Percentiles rank a stretch among this genome's conserved stretches.
Evolutionary conservation across 495 filamentous ascomycete genomes (phyloP).

Genomic region (Hypoxylon rickii): DNA sequence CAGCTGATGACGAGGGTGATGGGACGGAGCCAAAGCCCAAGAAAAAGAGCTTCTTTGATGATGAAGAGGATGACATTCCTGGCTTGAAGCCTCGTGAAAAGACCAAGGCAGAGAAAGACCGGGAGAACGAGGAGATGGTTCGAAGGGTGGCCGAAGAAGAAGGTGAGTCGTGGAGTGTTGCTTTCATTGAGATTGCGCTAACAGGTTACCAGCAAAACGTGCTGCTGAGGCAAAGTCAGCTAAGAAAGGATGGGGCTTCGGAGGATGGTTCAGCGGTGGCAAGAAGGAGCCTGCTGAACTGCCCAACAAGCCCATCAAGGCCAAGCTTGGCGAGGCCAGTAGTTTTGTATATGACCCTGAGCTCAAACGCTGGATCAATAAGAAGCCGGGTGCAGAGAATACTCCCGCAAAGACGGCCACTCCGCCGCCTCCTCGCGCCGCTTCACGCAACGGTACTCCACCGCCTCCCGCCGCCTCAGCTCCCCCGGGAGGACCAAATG

Average conservation of each 20-base stretch:
- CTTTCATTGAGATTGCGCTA: slow-evolving; percentile 31
- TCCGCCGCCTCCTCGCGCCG: slow-evolving; percentile 55
- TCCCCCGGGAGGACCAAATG: slow-evolving; percentile 37
- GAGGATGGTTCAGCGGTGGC: slow-evolving; percentile 74
- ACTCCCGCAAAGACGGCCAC: slow-evolving; percentile 50
- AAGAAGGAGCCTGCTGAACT: slow-evolving; percentile 66
- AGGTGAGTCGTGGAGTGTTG: slow-evolving; percentile 51
- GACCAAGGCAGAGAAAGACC: slow-evolving; percentile 61
- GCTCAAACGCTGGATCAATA: slow-evolving; percentile 97
- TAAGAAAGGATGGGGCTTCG: slow-evolving; percentile 84
- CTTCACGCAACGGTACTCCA: slow-evolving; percentile 42
- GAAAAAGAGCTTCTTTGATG: slow-evolving; percentile 81
- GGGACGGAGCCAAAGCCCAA: slow-evolving; percentile 58
- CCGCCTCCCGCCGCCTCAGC: slow-evolving; percentile 31
- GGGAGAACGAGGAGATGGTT: slow-evolving; percentile 77
- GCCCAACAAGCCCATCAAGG: slow-evolving; percentile 76
- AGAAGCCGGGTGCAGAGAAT: slow-evolving; percentile 72
- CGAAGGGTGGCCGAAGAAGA: slow-evolving; percentile 84
- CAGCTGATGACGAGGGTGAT: slow-evolving; percentile 48
- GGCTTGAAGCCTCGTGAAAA: slow-evolving; percentile 46
- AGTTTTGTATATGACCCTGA: slow-evolving; percentile 94
- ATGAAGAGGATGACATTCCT: slow-evolving; percentile 66
- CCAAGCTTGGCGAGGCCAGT: slow-evolving; percentile 93
- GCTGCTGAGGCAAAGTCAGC: slow-evolving; percentile 41
- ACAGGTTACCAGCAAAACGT: slow-evolving; percentile 33